Evolutionary conservation across 2,329 filamentous ascomycete genomes (phyloP), one percentile per base, ranked within the genome.

Genomic region (Aspergillus cejpii): DNA sequence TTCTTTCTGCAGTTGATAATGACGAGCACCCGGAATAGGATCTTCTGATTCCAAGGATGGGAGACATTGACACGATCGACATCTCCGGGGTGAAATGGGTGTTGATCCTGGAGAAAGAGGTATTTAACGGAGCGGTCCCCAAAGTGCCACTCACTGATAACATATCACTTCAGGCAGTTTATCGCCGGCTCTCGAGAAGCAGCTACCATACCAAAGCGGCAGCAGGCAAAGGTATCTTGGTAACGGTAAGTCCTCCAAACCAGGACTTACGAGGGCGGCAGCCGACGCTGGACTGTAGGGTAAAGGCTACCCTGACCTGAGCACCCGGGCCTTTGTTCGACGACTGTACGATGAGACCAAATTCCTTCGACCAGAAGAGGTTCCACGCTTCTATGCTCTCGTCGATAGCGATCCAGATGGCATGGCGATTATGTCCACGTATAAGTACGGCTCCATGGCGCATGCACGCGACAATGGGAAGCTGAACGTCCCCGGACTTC

Each of bases 261-360:
- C 26, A 33, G 5, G 14, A 19, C 3, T 8, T 19, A 19, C 31
- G n/a, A n/a, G n/a, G 3, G 49, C 34, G 15, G n/a, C 38, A 37
- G 45, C 24, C 4, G 31, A 34, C 15, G 23, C 11, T 11, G n/a
- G 14, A 36, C 6, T 28, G 2, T 40, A 80, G 76, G 80, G 74
- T 0, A 83, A 83, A 69, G 80, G 80, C 3, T 83, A 83, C 53
- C 80, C 80, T 1, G 80, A 84, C 54, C 60, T 83, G 20, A 67
- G 70, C 24, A 80, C 79, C 6, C 71, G 79, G 28, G 65, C 65
- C 2, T 76, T 83, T 50, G 59, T 81, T 24, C 72, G 69, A 26
- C 63, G 64, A 20, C 54, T 79, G 19, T 65, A 64, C 43, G 64
- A 60, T 5, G 66, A 59, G 15, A 50, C 36, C 17, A 61, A 50